Base-by-base conservation (phyloP, 768 basidiomycete genomes). In the Pleurotus eryngii region DNA sequence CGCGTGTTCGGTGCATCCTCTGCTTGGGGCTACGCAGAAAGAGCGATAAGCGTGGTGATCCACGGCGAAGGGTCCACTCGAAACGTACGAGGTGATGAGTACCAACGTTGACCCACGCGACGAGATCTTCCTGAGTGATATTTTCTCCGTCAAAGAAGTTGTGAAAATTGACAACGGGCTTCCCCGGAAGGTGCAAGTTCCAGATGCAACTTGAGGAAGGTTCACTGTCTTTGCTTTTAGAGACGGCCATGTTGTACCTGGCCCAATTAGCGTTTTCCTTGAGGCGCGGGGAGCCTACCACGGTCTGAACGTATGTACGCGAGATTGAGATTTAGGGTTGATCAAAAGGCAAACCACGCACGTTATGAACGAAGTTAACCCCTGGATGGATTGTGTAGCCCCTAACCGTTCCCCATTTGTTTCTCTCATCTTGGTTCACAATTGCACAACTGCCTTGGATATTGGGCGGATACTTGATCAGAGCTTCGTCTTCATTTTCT, bases 231-330 rank as follows among this genome's bases (percentile, higher is more conserved):
- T 88, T 85, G 37, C 80, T 75, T 53, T 67, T 70, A 15, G 83
- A 80, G 11, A 86, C 78, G 1, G 82, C 82, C 4, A 86, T 68
- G 64, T 83, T 82, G 64, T 86, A 82, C 35, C 82, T 77, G 2
- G 85, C 85, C 81, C 85, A 88, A 62, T 87, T 83, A 3, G 80
- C 83, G 53, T 86, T 87, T 35, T 84, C 78, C 48, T 80, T 67
- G 6, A 84, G 72, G 1, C 84, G 76, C 68, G 85, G 86, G 35
- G 80, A 83, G 4, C 84, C 79, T 0, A 85, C 74, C 49, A 82
- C 79, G 3, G 81, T 81, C 83, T 83, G 61, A 1, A 17, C 8
- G 15, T 49, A 56, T 51, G 1, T 49, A 56, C 53, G 1, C 27
- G 17, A 8, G 45, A 24, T 35, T 49, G 15, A 43, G 18, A 18